Conservation (phyloP, 768 basidiomycete genomes). For the Boletus sp. region DNA sequence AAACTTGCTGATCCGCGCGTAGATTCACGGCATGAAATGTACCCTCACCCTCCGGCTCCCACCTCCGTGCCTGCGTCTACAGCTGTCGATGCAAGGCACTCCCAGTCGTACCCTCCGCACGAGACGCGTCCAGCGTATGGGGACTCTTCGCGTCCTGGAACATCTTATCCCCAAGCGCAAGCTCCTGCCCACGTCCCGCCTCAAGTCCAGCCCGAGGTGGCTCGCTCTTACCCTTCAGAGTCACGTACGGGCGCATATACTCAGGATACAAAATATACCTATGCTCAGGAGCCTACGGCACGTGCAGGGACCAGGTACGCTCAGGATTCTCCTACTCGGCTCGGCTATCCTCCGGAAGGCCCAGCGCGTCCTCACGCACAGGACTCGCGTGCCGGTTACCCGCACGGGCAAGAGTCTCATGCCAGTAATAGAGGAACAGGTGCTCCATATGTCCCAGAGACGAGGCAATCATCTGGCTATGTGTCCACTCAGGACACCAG, state of each 20-base stretch:
- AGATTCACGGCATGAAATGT: constrained; percentile 29
- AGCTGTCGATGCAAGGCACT: constrained; percentile 19
- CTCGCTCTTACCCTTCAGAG: constrained; percentile 20
- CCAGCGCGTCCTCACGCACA: constrained; percentile 16
- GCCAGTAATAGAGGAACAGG: constrained; percentile 3
- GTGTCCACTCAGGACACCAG: constrained; percentile 19
- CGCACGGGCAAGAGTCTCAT: constrained; percentile 21
- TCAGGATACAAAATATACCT: constrained; percentile 24
- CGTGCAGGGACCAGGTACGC: constrained; percentile 14
- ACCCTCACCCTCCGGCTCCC: constrained; percentile 14
- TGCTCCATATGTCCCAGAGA: constrained; percentile 14
- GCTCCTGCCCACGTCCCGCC: constrained; percentile 5
- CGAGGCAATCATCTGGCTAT: constrained; percentile 23
- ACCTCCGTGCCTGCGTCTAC: constrained; percentile 15
- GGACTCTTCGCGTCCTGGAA: constrained; percentile 19
- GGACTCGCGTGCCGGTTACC: constrained; percentile 17
- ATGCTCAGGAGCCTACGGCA: constrained; percentile 20
- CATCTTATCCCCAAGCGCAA: constrained; percentile 21
- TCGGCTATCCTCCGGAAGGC: constrained; percentile 14
- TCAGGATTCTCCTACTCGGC: constrained; percentile 17
- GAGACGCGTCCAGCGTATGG: constrained; percentile 19
- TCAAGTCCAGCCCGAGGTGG: constrained; percentile 15
- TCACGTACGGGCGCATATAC: constrained; percentile 21
- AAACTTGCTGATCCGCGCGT: constrained; percentile 22
- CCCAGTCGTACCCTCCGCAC: constrained; percentile 22